Evolutionary conservation across 2,329 filamentous ascomycete species (phyloP).

Genomic region (Trichoderma koningiopsis): DNA sequence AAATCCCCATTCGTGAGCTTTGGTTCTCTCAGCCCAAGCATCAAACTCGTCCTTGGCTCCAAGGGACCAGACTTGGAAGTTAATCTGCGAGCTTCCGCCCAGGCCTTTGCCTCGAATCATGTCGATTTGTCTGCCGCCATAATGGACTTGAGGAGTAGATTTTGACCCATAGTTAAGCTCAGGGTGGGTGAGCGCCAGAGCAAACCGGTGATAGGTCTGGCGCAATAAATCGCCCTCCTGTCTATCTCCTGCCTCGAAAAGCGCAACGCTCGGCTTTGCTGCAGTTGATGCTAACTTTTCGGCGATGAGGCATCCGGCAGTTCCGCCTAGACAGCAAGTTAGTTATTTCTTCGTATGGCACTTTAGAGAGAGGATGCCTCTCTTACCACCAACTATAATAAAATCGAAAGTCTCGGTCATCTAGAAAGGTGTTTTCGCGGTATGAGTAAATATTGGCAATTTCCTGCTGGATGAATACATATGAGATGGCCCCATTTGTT

Average conservation of each 20-base stretch:
- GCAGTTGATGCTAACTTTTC: neutral
- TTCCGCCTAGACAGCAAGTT: neutral
- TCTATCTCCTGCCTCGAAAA: neutral
- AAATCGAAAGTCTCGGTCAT: neutral
- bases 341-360: neutral
- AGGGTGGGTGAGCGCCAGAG: neutral
- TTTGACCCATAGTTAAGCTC: neutral
- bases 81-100: neutral
- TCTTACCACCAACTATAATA: neutral
- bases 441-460: neutral
- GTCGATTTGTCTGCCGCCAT: neutral
- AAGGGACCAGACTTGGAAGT: neutral
- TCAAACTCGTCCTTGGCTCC: neutral
- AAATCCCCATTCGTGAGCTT: neutral
- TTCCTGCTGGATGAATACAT: neutral
- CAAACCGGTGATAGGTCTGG: neutral
- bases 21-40: neutral
- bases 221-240: neutral
- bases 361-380: neutral
- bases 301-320: neutral
- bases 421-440: neutral
- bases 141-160: neutral
- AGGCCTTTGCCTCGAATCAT: conserved; percentile 3
- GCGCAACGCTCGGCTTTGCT: neutral
- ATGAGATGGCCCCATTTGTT: neutral